Conservation (phyloP, 1,284 basidiomycete genomes). For the Irpex lacteus region DNA sequence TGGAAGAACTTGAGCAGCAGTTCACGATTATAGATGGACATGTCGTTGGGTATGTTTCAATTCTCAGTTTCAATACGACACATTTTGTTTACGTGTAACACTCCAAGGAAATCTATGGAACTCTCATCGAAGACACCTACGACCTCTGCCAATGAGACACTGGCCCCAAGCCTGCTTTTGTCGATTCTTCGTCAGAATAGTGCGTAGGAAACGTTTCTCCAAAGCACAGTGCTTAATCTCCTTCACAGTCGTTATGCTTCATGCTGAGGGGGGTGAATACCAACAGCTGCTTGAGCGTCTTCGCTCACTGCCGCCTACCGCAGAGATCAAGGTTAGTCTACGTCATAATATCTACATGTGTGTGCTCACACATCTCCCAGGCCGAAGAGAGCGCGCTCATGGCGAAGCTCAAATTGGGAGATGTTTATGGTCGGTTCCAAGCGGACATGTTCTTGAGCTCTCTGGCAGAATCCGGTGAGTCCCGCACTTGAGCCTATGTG, state of each 20-base stretch:
- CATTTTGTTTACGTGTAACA: slow-evolving; percentile 20
- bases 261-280: slow-evolving; percentile 59
- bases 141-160: slow-evolving; percentile 38
- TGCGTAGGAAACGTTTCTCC: slow-evolving; percentile 35
- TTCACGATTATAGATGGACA: slow-evolving; percentile 52
- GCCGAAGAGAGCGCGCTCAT: slow-evolving; percentile 71
- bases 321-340: slow-evolving; percentile 51
- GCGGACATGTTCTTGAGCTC: slow-evolving; percentile 87
- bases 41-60: slow-evolving; percentile 35
- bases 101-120: slow-evolving; percentile 41
- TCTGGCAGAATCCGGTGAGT: slow-evolving; percentile 80
- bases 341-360: not conserved
- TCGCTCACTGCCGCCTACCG: slow-evolving; percentile 53
- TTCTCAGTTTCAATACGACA: slow-evolving; percentile 3
- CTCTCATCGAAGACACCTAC: slow-evolving; percentile 28
- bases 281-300: slow-evolving; percentile 58
- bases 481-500: not conserved
- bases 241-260: slow-evolving; percentile 67
- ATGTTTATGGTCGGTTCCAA: slow-evolving; percentile 74
- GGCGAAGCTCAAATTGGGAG: slow-evolving; percentile 72
- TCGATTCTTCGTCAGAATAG: slow-evolving; percentile 73
- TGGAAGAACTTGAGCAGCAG: slow-evolving; percentile 55
- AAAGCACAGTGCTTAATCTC: slow-evolving; percentile 8
- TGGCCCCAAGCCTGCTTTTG: slow-evolving; percentile 68
- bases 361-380: slow-evolving; percentile 31